A percentile compares a stretch with the other conserved stretches of the same genome.
These are phyloP conservation scores for Pythium monospermum DNA, from an alignment of 352 stramenopile species.

Conservation along the genomic window DNA sequence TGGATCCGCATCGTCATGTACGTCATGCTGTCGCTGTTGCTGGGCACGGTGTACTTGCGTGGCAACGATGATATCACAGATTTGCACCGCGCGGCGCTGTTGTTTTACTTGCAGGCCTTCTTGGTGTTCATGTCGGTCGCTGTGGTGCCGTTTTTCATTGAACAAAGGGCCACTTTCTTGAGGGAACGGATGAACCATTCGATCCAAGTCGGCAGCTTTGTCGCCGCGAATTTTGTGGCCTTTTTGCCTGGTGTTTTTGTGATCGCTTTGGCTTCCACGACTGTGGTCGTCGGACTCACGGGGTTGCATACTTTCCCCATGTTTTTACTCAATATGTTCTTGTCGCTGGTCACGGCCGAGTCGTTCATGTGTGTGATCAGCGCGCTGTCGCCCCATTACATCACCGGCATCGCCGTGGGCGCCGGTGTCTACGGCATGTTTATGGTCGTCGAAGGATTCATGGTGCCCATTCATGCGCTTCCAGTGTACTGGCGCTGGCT, in stretches of 20 bases:
- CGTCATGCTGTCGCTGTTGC: constrained; percentile 61
- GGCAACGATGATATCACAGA: constrained; percentile 34
- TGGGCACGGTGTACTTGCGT: constrained; percentile 68
- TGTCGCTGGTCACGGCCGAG: constrained; percentile 75
- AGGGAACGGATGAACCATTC: constrained; percentile 80
- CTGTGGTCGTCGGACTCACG: constrained; percentile 47
- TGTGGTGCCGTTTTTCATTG: constrained; percentile 77
- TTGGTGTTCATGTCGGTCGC: constrained; percentile 91
- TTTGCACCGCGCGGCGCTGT: constrained; percentile 43
- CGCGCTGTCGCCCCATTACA: constrained; percentile 79
- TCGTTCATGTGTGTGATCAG: constrained; percentile 77
- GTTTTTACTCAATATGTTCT: constrained; percentile 71
- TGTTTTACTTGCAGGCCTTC: constrained; percentile 89
- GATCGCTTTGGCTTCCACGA: constrained; percentile 44
- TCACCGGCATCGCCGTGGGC: constrained; percentile 80
- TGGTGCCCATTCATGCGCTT: constrained; percentile 61
- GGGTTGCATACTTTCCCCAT: constrained; percentile 49
- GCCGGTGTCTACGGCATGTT: constrained; percentile 84
- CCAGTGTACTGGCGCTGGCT: constrained; percentile 74
- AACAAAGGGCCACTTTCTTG: constrained; percentile 79
- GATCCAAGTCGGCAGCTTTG: constrained; percentile 71
- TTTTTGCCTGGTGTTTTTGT: constrained; percentile 57
- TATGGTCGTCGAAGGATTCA: constrained; percentile 87
- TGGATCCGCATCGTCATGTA: constrained; percentile 84
- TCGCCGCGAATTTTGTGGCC: constrained; percentile 65